phyloP scores from a whole-genome alignment of 495 filamentous ascomycete genomes.

The Cudoniella acicularis region DNA sequence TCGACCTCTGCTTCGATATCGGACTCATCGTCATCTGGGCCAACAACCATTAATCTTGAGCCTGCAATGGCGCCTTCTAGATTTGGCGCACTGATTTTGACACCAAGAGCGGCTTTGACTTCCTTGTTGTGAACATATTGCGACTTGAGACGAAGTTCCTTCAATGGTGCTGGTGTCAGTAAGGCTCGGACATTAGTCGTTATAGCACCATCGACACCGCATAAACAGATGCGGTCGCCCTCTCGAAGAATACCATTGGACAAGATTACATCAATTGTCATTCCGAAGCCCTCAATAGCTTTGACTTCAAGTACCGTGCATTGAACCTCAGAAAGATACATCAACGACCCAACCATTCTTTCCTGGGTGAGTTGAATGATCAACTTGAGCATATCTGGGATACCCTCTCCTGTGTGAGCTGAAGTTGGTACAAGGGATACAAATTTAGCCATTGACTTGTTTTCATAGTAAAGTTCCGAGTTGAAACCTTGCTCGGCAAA shows the following conservation, averaged over 20 bases:
- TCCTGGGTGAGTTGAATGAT: constrained; percentile 90
- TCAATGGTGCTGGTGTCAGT: constrained; percentile 89
- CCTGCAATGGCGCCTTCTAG: constrained; percentile 96
- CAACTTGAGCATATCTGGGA: constrained; percentile 98
- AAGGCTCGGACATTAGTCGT: constrained; percentile 94
- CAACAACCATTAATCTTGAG: constrained; percentile 89
- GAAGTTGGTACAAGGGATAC: constrained; percentile 97
- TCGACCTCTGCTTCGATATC: constrained; percentile 96
- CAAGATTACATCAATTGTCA: constrained; percentile 96
- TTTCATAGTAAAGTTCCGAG: constrained; percentile 93
- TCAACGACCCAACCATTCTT: constrained; percentile 94
- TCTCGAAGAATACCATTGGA: constrained; percentile 94
- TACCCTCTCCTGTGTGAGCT: constrained; percentile 96
- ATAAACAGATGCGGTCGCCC: constrained; percentile 91
- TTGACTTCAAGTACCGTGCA: constrained; percentile 98
- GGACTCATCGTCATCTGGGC: constrained; percentile 92
- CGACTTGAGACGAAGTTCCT: constrained; percentile 89
- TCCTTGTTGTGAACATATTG: constrained; percentile 98
- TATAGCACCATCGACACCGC: constrained; percentile 92
- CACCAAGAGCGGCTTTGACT: constrained; percentile 96
- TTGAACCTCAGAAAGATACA: constrained; percentile 98
- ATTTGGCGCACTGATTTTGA: constrained; percentile 96
- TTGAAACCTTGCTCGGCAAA: constrained; percentile 98
- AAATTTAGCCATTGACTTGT: constrained; percentile 90
- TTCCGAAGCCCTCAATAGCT: constrained; percentile 96